These are phyloP conservation scores for Cladophialophora exuberans DNA, from an alignment of 2,329 filamentous ascomycete species.

Conservation along the genomic window DNA sequence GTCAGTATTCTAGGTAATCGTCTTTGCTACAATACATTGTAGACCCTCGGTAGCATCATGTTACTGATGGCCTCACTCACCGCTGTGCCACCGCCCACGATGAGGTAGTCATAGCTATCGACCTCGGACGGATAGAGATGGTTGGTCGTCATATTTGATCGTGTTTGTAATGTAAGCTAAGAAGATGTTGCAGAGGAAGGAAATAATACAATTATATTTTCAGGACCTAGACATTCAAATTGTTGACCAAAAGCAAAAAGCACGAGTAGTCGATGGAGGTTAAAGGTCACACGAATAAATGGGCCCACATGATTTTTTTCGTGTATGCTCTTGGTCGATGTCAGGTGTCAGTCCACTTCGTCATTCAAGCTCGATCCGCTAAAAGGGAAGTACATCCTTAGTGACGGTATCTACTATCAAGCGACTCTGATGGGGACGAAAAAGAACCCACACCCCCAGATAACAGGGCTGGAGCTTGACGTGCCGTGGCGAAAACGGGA, in stretches of 20 bases:
- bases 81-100: constrained; percentile 83
- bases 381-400: background rate
- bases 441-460: background rate
- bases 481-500: constrained; percentile 1
- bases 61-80: constrained; percentile 15
- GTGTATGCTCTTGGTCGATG: background rate
- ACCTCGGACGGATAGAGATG: constrained; percentile 66
- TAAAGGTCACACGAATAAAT: background rate
- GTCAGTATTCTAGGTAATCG: constrained; percentile 7
- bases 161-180: background rate
- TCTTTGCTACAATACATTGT: background rate
- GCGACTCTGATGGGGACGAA: background rate
- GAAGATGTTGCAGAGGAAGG: background rate
- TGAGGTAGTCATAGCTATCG: constrained; percentile 78
- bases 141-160: constrained; percentile 66
- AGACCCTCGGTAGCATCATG: background rate
- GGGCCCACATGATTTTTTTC: constrained; percentile 9
- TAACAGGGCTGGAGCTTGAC: background rate
- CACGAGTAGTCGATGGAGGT: background rate
- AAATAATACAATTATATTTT: too few species aligned
- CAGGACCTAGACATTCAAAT: too few species aligned
- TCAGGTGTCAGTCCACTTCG: constrained; percentile 9
- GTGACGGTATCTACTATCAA: background rate
- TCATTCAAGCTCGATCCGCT: background rate
- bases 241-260: background rate